Evolutionary conservation across 2,329 filamentous ascomycete species (phyloP), one percentile per base, ranked within the genome.

Genomic region (Fusarium multiceps): DNA sequence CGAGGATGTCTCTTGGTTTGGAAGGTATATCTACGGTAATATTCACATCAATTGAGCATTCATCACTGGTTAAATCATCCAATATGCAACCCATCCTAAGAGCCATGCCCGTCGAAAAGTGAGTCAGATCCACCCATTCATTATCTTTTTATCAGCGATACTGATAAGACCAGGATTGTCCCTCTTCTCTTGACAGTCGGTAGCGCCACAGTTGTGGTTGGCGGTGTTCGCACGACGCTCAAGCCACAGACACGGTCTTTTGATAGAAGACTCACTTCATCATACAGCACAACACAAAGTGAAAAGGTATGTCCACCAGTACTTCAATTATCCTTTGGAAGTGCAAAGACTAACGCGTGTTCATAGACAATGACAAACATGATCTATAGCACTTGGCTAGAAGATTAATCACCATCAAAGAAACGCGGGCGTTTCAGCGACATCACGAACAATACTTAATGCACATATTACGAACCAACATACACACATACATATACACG

Each of bases 261-360:
- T 45, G 73, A 75, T 40, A 64, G 71, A 49, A 69, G 63, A 16
- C 74, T 75, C n/a, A 60, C 54, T 32, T 62, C 71, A 32, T 75
- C 71, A 32, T 75, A 75, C 51, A 75, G 72, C 21, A 75, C 43
- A 32, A 30, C 43, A 16, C 43, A 69, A 45, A 75, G 73, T 23
- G 73, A 74, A 30, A 64, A 72, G 43, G 72, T 48, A 21, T 21
- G 21, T 21, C 21, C 21, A 21, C 21, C 21, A 21, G 21, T 21
- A 21, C 21, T 21, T 21, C 21, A 21, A 21, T 21, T 21, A 21
- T 21, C 21, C 21, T 21, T 21, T 21, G 21, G 21, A 21, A 21
- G 21, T 21, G 21, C 21, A 21, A 21, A 21, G 21, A 21, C 21
- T 21, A 21, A 21, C 21, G 21, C 21, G 21, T 21, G 21, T 21